These are phyloP conservation scores for Aphanoascus verrucosus DNA, from an alignment of 2,329 filamentous ascomycete genomes.

Conservation along the genomic window DNA sequence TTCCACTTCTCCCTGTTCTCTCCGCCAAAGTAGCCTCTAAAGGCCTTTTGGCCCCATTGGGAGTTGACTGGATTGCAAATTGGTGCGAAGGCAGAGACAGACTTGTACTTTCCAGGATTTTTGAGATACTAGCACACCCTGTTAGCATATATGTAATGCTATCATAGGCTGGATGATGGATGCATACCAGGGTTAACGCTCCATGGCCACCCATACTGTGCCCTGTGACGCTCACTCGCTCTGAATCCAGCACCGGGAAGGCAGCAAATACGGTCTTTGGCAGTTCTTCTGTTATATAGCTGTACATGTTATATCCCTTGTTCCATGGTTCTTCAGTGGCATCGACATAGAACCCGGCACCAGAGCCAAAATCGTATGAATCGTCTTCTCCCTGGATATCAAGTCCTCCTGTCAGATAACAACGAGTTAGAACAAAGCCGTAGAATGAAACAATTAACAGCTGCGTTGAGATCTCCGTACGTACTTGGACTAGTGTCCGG, in stretches of 20 bases:
- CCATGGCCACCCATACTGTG: constrained; percentile 98
- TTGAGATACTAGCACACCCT: constrained; percentile 61
- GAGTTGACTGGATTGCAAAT: constrained; percentile 77
- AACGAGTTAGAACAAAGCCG: not conserved
- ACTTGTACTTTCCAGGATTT: constrained; percentile 81
- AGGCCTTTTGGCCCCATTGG: constrained; percentile 94
- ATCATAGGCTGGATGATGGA: not conserved
- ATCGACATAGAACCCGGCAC: constrained; percentile 90
- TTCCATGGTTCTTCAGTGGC: constrained; percentile 65
- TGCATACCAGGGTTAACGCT: constrained; percentile 62
- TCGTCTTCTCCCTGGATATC: constrained; percentile 76
- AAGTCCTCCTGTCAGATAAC: constrained; percentile 50
- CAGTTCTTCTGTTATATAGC: constrained; percentile 82
- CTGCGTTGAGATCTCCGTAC: constrained; percentile 21
- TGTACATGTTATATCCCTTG: constrained; percentile 84
- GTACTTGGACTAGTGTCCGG: constrained; percentile 86
- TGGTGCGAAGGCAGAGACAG: constrained; percentile 80
- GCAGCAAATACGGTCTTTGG: constrained; percentile 61
- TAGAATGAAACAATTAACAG: not conserved
- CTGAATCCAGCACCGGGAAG: constrained; percentile 61
- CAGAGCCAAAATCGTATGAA: constrained; percentile 79
- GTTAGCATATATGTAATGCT: not conserved
- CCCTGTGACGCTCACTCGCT: constrained; percentile 70
- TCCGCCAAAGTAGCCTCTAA: constrained; percentile 76
- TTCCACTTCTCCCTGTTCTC: constrained; percentile 63